Evolutionary conservation across 106 monocot genomes (phyloP).

Genomic region (Dioscorea alata): DNA sequence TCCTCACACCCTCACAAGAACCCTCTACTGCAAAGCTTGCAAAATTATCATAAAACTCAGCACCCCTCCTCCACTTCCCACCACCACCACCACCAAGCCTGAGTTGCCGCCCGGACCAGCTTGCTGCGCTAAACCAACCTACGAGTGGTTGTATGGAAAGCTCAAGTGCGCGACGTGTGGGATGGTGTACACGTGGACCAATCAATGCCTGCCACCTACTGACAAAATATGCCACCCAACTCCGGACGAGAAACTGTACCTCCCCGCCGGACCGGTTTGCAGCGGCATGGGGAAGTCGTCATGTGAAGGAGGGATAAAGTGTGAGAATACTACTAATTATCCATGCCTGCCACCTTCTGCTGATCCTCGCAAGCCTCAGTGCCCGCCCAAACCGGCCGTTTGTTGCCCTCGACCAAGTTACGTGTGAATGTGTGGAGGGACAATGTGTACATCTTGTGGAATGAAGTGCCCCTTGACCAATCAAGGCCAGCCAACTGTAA

Average conservation of each 20-base stretch:
- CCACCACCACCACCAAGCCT: neutral
- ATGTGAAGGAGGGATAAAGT: too few species aligned
- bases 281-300: too few species aligned
- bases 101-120: constrained; percentile 6
- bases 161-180: constrained; percentile 37
- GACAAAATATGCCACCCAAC: too few species aligned
- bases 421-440: too few species aligned
- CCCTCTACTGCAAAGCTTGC: constrained; percentile 46
- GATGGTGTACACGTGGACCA: neutral
- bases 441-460: too few species aligned
- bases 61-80: constrained; percentile 1
- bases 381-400: too few species aligned
- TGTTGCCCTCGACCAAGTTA: too few species aligned
- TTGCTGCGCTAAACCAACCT: constrained; percentile 30
- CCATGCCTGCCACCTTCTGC: too few species aligned
- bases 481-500: neutral
- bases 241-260: too few species aligned
- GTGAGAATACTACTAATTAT: too few species aligned
- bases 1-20: constrained; percentile 28
- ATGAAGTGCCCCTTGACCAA: neutral
- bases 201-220: neutral
- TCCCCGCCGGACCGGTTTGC: too few species aligned
- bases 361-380: too few species aligned
- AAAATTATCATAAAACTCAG: constrained; percentile 44
- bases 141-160: constrained; percentile 24